Conservation (phyloP, 306 rosid genomes). For the Sechiopsis laciniata region DNA sequence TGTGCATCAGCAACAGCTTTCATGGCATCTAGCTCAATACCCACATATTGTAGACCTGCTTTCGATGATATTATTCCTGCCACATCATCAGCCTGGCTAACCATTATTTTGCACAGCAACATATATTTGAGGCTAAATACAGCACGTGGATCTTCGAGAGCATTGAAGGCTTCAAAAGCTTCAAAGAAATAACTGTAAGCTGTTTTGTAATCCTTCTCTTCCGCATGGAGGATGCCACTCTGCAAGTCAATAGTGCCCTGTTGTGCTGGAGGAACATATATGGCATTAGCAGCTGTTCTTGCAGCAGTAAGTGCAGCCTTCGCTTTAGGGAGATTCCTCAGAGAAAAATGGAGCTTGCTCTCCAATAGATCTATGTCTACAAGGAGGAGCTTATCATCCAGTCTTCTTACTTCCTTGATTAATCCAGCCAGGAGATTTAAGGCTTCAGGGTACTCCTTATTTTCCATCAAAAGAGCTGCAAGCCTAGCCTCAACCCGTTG, state of each 20-base stretch:
- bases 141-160: conserved; percentile 88
- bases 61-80: conserved; percentile 80
- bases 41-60: conserved; percentile 78
- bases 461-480: conserved; percentile 89
- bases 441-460: conserved; percentile 82
- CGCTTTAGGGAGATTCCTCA: conserved; percentile 94
- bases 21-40: conserved; percentile 95
- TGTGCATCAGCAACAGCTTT: conserved; percentile 94
- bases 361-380: conserved; percentile 93
- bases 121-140: conserved; percentile 88
- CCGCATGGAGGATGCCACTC: conserved; percentile 95
- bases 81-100: conserved; percentile 87
- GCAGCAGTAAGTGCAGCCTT: conserved; percentile 96
- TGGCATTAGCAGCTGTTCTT: conserved; percentile 92
- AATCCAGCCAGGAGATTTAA: conserved; percentile 65
- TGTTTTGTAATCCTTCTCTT: conserved; percentile 90
- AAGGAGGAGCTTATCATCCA: conserved; percentile 92
- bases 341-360: conserved; percentile 83
- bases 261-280: conserved; percentile 95
- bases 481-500: conserved; percentile 95
- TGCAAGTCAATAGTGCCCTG: conserved; percentile 90
- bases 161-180: conserved; percentile 90
- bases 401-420: conserved; percentile 92
- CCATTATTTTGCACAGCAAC: conserved; percentile 88
- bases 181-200: conserved; percentile 86